Conservation (phyloP, 192 early-diverging fungal genomes). For the Podila minutissima region DNA sequence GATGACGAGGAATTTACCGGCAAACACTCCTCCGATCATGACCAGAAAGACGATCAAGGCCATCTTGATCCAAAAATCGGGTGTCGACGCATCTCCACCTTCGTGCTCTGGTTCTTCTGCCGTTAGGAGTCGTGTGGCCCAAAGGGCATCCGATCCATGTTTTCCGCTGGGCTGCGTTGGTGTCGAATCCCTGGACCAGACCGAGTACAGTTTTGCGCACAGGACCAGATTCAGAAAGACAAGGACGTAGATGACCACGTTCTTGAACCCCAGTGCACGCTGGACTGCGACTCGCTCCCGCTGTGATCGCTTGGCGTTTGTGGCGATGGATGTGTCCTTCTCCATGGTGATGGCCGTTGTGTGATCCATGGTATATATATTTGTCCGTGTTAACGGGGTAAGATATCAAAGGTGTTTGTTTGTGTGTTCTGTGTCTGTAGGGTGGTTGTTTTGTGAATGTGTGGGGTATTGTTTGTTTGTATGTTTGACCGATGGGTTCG, state of each 20-base stretch:
- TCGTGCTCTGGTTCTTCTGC: conserved; percentile 12
- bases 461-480: too few relatives aligned
- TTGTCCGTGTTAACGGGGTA: too few relatives aligned
- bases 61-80: conserved; percentile 59
- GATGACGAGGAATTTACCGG: conserved; percentile 58
- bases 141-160: not conserved
- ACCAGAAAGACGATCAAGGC: conserved; percentile 70
- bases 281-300: conserved; percentile 7
- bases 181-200: conserved; percentile 10
- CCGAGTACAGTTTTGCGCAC: conserved; percentile 23
- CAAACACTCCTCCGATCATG: conserved; percentile 81
- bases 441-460: too few relatives aligned
- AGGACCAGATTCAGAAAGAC: conserved; percentile 30
- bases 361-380: not conserved
- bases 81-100: conserved; percentile 20
- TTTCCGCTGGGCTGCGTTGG: not conserved
- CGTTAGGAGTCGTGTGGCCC: not conserved
- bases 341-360: conserved; percentile 31
- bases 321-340: conserved; percentile 18
- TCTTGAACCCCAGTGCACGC: conserved; percentile 33
- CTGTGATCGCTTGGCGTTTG: conserved; percentile 13
- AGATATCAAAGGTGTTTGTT: too few relatives aligned
- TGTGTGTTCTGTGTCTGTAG: too few relatives aligned
- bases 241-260: conserved; percentile 32
- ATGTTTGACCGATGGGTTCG: too few relatives aligned